Evolutionary conservation across 2,329 filamentous ascomycete genomes (phyloP).

Genomic region (Fusarium denticulatum): DNA sequence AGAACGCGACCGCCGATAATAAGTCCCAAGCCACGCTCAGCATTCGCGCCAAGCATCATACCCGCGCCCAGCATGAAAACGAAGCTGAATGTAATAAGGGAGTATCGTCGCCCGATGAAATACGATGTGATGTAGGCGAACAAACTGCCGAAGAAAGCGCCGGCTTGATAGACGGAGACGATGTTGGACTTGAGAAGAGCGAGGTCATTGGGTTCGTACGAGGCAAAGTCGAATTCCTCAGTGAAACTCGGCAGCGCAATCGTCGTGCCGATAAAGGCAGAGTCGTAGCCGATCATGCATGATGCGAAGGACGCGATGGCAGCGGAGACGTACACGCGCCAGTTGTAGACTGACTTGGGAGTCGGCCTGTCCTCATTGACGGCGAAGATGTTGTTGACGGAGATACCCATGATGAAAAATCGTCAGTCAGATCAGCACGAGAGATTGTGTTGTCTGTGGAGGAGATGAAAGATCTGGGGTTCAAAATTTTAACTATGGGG

Average conservation of each 20-base stretch:
- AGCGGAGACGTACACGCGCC: conserved; percentile 65
- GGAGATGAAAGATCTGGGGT: neutral
- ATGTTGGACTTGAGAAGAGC: conserved; percentile 77
- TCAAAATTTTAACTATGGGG: neutral
- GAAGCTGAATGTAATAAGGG: conserved; percentile 67
- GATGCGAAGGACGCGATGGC: conserved; percentile 65
- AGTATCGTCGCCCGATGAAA: conserved; percentile 73
- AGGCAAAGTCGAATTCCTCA: conserved; percentile 71
- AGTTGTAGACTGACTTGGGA: conserved; percentile 67
- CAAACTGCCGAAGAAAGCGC: conserved; percentile 83
- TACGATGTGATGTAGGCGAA: conserved; percentile 73
- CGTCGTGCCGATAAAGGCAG: conserved; percentile 82
- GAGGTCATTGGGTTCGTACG: conserved; percentile 57
- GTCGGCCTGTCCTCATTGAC: conserved; percentile 67
- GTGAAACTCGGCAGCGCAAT: conserved; percentile 75
- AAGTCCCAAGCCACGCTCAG: conserved; percentile 68
- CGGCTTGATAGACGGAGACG: conserved; percentile 83
- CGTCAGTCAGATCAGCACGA: neutral
- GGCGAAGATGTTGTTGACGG: conserved; percentile 56
- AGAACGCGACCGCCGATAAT: conserved; percentile 71
- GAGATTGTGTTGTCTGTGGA: neutral
- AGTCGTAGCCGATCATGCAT: conserved; percentile 71
- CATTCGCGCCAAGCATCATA: conserved; percentile 74
- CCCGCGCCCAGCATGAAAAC: conserved; percentile 78
- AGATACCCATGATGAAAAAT: neutral